phyloP scores from a whole-genome alignment of 2,329 filamentous ascomycete species.

The Tolypocladium inflatum region DNA sequence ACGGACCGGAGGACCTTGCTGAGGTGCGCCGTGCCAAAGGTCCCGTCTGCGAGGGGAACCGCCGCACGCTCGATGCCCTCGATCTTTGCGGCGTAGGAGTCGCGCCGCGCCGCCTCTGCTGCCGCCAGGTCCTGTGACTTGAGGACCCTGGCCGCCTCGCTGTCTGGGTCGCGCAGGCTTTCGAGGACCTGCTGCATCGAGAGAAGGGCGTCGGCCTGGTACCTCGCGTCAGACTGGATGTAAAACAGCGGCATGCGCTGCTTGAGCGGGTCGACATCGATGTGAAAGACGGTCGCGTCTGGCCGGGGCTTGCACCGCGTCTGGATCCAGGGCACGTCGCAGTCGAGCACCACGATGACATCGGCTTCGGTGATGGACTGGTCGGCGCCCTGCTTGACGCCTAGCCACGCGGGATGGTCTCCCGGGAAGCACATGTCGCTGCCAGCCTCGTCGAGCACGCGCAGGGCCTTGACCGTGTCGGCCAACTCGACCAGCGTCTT shows the following conservation, averaged over 20 bases:
- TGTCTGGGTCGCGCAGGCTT: constrained; percentile 35
- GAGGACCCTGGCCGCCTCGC: constrained; percentile 21
- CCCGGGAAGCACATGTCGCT: constrained; percentile 69
- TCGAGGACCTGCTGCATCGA: constrained; percentile 57
- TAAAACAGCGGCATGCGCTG: constrained; percentile 62
- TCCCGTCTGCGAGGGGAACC: constrained; percentile 46
- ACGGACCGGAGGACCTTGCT: constrained; percentile 6
- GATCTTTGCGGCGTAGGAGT: constrained; percentile 47
- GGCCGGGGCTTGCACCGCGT: constrained; percentile 48
- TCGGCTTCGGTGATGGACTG: constrained; percentile 64
- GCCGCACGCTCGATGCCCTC: constrained; percentile 43
- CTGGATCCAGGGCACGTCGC: constrained; percentile 81
- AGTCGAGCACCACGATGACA: constrained; percentile 71
- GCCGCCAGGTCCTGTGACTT: constrained; percentile 14
- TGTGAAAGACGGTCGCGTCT: constrained; percentile 43
- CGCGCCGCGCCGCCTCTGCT: constrained; percentile 35
- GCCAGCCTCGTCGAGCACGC: constrained; percentile 62
- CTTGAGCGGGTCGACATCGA: constrained; percentile 53
- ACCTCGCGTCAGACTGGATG: constrained; percentile 50
- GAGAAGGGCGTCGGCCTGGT: constrained; percentile 50
- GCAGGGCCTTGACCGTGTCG: constrained; percentile 51
- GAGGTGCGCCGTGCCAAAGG: constrained; percentile 20
- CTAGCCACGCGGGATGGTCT: constrained; percentile 52
- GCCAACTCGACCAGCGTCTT: constrained; percentile 54
- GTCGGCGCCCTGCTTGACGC: constrained; percentile 61